phyloP scores from a whole-genome alignment of 75 land plant genomes.

The Ceratopteris richardii region DNA sequence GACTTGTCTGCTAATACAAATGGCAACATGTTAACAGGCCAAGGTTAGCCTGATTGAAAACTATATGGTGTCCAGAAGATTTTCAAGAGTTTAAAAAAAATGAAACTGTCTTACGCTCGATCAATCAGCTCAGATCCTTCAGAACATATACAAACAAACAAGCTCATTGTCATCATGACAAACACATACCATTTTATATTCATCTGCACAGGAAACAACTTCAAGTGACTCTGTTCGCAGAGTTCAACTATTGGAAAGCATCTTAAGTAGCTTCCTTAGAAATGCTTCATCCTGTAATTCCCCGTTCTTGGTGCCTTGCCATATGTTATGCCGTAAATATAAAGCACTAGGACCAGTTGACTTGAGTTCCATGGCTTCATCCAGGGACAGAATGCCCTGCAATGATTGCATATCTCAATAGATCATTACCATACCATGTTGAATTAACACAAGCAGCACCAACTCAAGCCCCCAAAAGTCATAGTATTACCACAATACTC shows the following conservation, averaged over 20 bases:
- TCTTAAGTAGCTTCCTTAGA: slow-evolving; percentile 14
- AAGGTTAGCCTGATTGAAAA: too few relatives aligned
- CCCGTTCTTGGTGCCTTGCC: slow-evolving; percentile 7
- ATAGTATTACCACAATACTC: slow-evolving; percentile 20
- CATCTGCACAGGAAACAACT: too few relatives aligned
- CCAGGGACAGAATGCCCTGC: slow-evolving; percentile 25
- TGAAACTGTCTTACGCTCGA: too few relatives aligned
- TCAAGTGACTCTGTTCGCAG: not conserved
- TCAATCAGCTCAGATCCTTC: too few relatives aligned
- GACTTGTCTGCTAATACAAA: too few relatives aligned
- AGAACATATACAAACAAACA: too few relatives aligned
- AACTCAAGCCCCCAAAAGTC: not conserved
- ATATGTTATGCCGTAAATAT: slow-evolving; percentile 24
- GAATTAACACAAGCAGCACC: too few relatives aligned
- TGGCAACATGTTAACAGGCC: too few relatives aligned
- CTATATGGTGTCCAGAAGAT: too few relatives aligned
- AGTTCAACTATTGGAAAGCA: not conserved
- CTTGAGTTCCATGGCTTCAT: slow-evolving; percentile 28
- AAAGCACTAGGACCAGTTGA: slow-evolving; percentile 27
- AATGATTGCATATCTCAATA: not conserved
- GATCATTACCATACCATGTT: not conserved
- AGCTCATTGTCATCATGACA: too few relatives aligned
- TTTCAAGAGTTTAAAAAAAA: too few relatives aligned
- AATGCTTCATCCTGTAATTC: slow-evolving; percentile 9
- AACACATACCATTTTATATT: too few relatives aligned